These are phyloP conservation scores for Botrytis porri DNA, from an alignment of 2,329 filamentous ascomycete species.

Conservation along the genomic window DNA sequence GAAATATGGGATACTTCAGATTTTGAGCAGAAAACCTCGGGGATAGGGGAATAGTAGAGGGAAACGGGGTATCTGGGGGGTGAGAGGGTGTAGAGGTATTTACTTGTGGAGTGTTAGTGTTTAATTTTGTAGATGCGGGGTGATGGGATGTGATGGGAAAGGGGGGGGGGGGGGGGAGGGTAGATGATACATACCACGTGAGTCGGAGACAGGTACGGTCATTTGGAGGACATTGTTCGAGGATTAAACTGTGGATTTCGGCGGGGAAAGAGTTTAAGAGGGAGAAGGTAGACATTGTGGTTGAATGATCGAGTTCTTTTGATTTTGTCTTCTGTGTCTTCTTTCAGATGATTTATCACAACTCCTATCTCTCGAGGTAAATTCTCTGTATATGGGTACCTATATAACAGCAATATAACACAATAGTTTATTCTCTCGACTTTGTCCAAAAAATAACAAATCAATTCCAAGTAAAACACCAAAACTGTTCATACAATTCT, in stretches of 20 bases:
- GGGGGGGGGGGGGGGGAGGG: slow-evolving; percentile 31
- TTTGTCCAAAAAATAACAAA: not conserved
- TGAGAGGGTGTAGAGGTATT: slow-evolving; percentile 29
- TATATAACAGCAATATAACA: no score
- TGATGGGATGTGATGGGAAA: slow-evolving; percentile 1
- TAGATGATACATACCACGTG: slow-evolving; percentile 32
- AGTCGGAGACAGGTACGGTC: slow-evolving; percentile 32
- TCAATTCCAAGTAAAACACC: not conserved
- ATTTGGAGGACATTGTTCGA: slow-evolving; percentile 29
- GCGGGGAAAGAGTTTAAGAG: slow-evolving; percentile 26
- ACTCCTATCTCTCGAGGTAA: not conserved
- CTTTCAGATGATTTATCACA: not conserved
- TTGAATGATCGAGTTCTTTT: not conserved
- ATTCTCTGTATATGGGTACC: not conserved
- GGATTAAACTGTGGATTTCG: slow-evolving; percentile 32
- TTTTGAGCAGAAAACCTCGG: slow-evolving; percentile 19
- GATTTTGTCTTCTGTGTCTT: not conserved
- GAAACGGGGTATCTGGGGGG: slow-evolving; percentile 15
- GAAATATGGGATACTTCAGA: not conserved
- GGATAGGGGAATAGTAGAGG: slow-evolving; percentile 21
- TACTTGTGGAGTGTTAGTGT: slow-evolving; percentile 19
- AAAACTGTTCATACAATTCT: not conserved
- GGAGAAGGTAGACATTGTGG: not conserved
- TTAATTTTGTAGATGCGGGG: not conserved
- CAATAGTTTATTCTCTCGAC: no score